Evolutionary conservation across 2,329 filamentous ascomycete species (phyloP).

Genomic region (Ophiognomonia clavigignenti-juglandacearum): DNA sequence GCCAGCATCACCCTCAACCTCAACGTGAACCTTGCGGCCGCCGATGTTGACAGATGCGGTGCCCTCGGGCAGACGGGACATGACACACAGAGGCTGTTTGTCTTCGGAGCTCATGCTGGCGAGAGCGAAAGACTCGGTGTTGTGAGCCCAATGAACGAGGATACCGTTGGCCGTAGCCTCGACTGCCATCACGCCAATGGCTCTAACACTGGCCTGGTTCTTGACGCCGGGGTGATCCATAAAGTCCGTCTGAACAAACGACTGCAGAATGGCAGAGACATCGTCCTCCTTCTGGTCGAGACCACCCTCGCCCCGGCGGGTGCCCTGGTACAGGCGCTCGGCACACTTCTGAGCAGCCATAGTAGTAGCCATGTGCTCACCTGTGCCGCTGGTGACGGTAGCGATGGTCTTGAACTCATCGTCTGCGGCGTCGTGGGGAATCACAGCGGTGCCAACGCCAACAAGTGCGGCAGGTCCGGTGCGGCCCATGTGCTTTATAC

Average conservation of each 20-base stretch:
- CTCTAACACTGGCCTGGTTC: slow-evolving; percentile 74
- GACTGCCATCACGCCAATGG: slow-evolving; percentile 85
- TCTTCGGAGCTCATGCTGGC: slow-evolving; percentile 85
- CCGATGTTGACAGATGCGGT: slow-evolving; percentile 48
- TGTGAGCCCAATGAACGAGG: slow-evolving; percentile 91
- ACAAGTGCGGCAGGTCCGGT: slow-evolving; percentile 90
- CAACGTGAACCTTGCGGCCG: slow-evolving; percentile 40
- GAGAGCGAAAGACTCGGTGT: slow-evolving; percentile 83
- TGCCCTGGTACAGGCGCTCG: slow-evolving; percentile 73
- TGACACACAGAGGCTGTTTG: slow-evolving; percentile 69
- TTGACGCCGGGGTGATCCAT: slow-evolving; percentile 85
- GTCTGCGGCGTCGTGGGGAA: slow-evolving; percentile 72
- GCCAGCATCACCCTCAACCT: background rate
- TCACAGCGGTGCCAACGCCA: slow-evolving; percentile 82
- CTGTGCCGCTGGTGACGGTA: slow-evolving; percentile 87
- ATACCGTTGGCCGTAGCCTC: slow-evolving; percentile 76
- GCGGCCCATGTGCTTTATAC: slow-evolving; percentile 93
- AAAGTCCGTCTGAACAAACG: slow-evolving; percentile 84
- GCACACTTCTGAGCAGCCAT: slow-evolving; percentile 86
- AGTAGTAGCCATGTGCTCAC: slow-evolving; percentile 96
- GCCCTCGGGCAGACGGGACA: slow-evolving; percentile 67
- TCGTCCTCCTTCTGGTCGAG: slow-evolving; percentile 55
- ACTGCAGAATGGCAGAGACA: slow-evolving; percentile 66
- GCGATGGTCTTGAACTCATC: slow-evolving; percentile 67
- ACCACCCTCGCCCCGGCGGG: slow-evolving; percentile 55